Conservation (phyloP, 2,329 filamentous ascomycete genomes). For the Aspergillus sp. region DNA sequence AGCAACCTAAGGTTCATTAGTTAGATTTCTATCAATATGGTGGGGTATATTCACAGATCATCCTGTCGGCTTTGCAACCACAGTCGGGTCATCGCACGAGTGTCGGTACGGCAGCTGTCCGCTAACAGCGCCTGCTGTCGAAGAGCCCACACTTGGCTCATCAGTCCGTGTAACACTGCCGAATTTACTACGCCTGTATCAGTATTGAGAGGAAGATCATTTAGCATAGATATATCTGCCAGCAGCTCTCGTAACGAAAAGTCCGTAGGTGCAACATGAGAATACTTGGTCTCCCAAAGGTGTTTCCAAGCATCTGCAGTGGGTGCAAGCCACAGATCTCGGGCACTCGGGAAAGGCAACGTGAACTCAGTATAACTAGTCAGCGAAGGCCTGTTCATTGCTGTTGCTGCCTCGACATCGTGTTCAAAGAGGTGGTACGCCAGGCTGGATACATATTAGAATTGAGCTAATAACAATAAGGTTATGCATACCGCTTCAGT, state of each 20-base stretch:
- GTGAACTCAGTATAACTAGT: constrained; percentile 7
- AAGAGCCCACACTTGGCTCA: constrained; percentile 4
- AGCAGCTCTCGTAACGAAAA: background rate
- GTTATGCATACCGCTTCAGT: background rate
- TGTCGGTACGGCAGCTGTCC: background rate
- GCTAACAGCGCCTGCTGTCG: constrained; percentile 2
- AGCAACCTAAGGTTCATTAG: background rate
- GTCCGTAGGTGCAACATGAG: background rate
- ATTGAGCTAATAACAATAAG: background rate
- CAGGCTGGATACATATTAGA: background rate
- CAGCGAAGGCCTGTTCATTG: constrained; percentile 3
- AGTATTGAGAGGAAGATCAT: background rate
- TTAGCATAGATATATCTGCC: background rate
- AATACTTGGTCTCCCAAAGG: background rate
- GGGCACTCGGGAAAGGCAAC: constrained; percentile 4
- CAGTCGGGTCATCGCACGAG: background rate
- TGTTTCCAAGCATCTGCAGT: background rate
- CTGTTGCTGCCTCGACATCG: constrained; percentile 3
- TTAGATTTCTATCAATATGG: background rate
- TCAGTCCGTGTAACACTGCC: background rate
- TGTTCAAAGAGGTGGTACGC: constrained; percentile 4
- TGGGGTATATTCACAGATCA: background rate
- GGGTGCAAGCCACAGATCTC: constrained; percentile 7
- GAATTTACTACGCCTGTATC: background rate
- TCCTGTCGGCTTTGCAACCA: constrained; percentile 7